Conservation (phyloP, 305 asterid genomes). For the Nicotiana rustica region DNA sequence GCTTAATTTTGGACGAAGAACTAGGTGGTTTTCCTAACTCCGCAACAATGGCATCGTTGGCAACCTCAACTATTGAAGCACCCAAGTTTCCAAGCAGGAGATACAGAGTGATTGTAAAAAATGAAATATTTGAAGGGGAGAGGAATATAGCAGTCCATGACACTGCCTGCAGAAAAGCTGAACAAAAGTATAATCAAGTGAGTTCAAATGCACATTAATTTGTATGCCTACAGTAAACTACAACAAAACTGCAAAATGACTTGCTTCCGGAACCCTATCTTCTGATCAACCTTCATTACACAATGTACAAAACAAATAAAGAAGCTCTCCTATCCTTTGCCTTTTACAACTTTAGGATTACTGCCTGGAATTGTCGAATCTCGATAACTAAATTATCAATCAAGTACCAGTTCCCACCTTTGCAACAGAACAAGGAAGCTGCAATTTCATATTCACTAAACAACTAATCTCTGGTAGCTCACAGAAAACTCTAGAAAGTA, state of each 20-base stretch:
- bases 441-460: not conserved
- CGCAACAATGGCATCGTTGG: constrained; percentile 96
- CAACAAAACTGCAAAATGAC: not conserved
- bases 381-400: not conserved
- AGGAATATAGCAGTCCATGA: constrained; percentile 79
- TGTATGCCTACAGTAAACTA: not conserved
- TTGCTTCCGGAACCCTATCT: not conserved
- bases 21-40: constrained; percentile 70
- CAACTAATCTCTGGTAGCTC: not conserved
- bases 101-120: constrained; percentile 65
- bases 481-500: not conserved
- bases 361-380: not conserved
- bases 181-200: constrained; percentile 39
- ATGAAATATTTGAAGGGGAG: constrained; percentile 71
- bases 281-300: not conserved
- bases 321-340: not conserved
- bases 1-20: constrained; percentile 52
- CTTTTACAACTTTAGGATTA: not conserved
- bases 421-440: constrained; percentile 2
- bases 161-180: constrained; percentile 86
- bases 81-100: constrained; percentile 95
- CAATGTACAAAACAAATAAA: not conserved
- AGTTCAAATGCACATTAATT: constrained; percentile 21
- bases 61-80: constrained; percentile 92
- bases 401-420: not conserved